phyloP scores from a whole-genome alignment of 2,329 filamentous ascomycete genomes.

The Basipetospora chlamydospora region DNA sequence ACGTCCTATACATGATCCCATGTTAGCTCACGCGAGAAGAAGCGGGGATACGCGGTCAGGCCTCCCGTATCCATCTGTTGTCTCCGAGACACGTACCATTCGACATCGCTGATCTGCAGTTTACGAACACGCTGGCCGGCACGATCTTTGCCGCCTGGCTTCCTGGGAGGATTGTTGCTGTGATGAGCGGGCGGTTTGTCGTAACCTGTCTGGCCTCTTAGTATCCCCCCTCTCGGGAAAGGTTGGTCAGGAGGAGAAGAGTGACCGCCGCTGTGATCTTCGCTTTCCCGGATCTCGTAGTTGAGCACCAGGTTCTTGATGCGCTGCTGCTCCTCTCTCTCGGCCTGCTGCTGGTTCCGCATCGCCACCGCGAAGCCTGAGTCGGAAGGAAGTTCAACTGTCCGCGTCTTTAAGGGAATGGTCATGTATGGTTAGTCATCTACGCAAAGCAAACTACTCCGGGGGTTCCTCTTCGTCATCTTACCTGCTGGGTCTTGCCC shows the following conservation, averaged over 20 bases:
- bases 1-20: too few species aligned
- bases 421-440: constrained; percentile 3
- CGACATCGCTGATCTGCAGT: constrained; percentile 88
- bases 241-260: constrained; percentile 19
- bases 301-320: constrained; percentile 97
- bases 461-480: not conserved
- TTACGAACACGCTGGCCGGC: constrained; percentile 74
- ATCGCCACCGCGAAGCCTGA: constrained; percentile 92
- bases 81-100: constrained; percentile 77
- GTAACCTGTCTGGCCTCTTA: constrained; percentile 21
- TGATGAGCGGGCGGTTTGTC: constrained; percentile 35
- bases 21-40: too few species aligned
- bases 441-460: not conserved
- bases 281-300: constrained; percentile 78
- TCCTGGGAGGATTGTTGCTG: constrained; percentile 33
- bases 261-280: constrained; percentile 63
- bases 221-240: constrained; percentile 33
- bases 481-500: constrained; percentile 84
- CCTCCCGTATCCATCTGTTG: too few species aligned
- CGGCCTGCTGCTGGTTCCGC: constrained; percentile 88
- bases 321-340: constrained; percentile 90
- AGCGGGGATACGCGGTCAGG: too few species aligned
- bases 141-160: constrained; percentile 44
- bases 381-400: constrained; percentile 77
- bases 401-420: constrained; percentile 51